Evolutionary conservation across 2,329 filamentous ascomycete genomes (phyloP).

Genomic region (Myotisia sp.): DNA sequence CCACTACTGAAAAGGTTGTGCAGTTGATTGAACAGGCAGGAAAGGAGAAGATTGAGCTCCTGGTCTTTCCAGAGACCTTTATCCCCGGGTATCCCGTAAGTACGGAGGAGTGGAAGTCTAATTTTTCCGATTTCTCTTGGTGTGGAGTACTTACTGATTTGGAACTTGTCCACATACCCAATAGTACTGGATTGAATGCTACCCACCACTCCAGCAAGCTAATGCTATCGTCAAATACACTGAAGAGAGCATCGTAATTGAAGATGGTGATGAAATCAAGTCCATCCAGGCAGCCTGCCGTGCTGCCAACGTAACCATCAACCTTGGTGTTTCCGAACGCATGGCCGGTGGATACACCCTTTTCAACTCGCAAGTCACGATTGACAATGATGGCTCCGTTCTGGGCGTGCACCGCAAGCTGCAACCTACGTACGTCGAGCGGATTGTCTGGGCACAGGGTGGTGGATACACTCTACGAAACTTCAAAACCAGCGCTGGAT

Average conservation of each 20-base stretch:
- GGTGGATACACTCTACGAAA: constrained; percentile 21
- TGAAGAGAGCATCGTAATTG: constrained; percentile 24
- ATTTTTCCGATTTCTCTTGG: not conserved
- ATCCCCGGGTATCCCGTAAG: constrained; percentile 23
- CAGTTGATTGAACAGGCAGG: constrained; percentile 22
- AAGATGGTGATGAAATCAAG: constrained; percentile 18
- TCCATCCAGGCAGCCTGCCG: constrained; percentile 22
- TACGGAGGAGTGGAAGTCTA: too few species aligned
- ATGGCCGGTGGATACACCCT: constrained; percentile 20
- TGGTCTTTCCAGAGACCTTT: constrained; percentile 26
- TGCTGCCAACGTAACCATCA: constrained; percentile 20
- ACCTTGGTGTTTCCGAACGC: constrained; percentile 23
- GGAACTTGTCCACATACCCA: not conserved
- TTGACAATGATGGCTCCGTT: constrained; percentile 21
- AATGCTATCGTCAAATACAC: constrained; percentile 21
- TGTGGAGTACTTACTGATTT: too few species aligned
- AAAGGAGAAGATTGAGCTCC: constrained; percentile 18
- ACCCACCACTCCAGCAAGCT: constrained; percentile 23
- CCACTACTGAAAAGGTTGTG: constrained; percentile 22
- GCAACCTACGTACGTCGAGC: constrained; percentile 24
- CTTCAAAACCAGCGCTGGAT: constrained; percentile 19
- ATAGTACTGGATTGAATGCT: constrained; percentile 23
- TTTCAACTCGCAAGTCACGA: constrained; percentile 25
- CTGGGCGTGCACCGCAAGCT: constrained; percentile 26
- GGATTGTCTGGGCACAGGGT: constrained; percentile 24